Conservation (phyloP, 192 early-diverging fungal genomes). For the Coemansia sp. region DNA sequence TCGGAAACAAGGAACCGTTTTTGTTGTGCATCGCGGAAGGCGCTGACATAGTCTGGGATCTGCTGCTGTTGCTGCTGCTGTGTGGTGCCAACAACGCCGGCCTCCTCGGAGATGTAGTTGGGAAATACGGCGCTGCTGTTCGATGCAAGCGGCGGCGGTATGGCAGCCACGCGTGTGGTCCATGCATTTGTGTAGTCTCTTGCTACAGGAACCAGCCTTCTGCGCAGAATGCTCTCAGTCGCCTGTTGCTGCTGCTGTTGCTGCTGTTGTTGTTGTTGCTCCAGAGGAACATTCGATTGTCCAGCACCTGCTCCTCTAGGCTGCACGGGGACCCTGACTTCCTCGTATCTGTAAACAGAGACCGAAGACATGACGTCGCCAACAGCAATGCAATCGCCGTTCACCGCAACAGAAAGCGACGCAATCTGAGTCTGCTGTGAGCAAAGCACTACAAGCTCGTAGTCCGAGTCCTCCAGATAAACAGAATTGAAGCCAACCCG, state of each 20-base stretch:
- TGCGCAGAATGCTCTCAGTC: neutral
- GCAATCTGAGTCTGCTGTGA: constrained; percentile 61
- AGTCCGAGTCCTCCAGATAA: constrained; percentile 13
- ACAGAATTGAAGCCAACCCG: constrained; percentile 2
- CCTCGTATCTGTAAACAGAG: constrained; percentile 56
- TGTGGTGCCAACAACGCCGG: constrained; percentile 7
- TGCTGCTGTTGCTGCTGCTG: neutral
- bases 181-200: constrained; percentile 37
- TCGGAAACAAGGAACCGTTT: constrained; percentile 39
- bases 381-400: constrained; percentile 71
- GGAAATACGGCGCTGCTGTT: constrained; percentile 13
- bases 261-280: constrained; percentile 3
- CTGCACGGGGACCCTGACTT: neutral
- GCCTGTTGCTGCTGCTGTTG: neutral
- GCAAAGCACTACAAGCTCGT: constrained; percentile 34
- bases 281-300: neutral
- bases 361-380: constrained; percentile 86
- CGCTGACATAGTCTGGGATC: constrained; percentile 2
- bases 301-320: neutral
- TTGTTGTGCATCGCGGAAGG: constrained; percentile 7
- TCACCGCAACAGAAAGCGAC: constrained; percentile 58
- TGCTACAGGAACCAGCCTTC: constrained; percentile 31
- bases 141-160: constrained; percentile 25
- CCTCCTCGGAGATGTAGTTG: constrained; percentile 11
- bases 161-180: constrained; percentile 36